phyloP scores from a whole-genome alignment of 441 rosid species.

The Biscutella laevigata region DNA sequence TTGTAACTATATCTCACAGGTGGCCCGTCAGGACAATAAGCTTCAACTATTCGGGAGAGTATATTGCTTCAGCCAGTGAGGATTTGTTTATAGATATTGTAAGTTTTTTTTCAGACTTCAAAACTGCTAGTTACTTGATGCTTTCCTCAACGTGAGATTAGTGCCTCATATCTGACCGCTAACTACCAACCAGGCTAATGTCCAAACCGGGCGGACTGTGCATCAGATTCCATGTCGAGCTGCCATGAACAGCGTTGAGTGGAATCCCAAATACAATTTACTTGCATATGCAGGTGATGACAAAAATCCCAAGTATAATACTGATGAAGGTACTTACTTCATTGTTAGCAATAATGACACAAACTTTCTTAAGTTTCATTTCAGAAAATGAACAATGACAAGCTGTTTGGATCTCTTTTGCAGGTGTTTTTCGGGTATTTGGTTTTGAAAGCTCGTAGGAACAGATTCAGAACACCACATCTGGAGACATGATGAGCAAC shows the following conservation, averaged over 20 bases:
- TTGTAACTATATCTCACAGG: conserved; percentile 32
- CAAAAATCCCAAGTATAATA: conserved; percentile 70
- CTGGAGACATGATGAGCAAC: neutral
- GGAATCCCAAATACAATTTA: conserved; percentile 91
- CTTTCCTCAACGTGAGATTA: neutral
- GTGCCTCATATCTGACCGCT: conserved; percentile 2
- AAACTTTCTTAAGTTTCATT: neutral
- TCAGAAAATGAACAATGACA: neutral
- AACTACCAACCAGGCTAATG: conserved; percentile 54
- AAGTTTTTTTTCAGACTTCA: conserved; percentile 21
- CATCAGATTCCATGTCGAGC: conserved; percentile 93
- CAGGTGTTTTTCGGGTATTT: conserved; percentile 75
- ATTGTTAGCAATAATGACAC: neutral
- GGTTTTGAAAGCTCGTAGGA: conserved; percentile 59
- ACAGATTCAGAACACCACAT: neutral
- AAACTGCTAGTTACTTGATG: neutral
- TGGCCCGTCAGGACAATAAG: conserved; percentile 99
- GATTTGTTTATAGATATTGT: conserved; percentile 87
- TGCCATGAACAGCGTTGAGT: conserved; percentile 96
- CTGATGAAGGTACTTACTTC: conserved; percentile 66
- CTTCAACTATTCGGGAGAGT: conserved; percentile 78
- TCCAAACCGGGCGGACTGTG: conserved; percentile 68
- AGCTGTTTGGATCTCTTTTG: conserved; percentile 18
- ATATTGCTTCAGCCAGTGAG: conserved; percentile 93
- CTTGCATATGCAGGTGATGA: conserved; percentile 99